A percentile compares a stretch with the other conserved stretches of the same genome.
Conservation (phyloP, 192 early-diverging fungal species). For the Paraglomus brasilianum region DNA sequence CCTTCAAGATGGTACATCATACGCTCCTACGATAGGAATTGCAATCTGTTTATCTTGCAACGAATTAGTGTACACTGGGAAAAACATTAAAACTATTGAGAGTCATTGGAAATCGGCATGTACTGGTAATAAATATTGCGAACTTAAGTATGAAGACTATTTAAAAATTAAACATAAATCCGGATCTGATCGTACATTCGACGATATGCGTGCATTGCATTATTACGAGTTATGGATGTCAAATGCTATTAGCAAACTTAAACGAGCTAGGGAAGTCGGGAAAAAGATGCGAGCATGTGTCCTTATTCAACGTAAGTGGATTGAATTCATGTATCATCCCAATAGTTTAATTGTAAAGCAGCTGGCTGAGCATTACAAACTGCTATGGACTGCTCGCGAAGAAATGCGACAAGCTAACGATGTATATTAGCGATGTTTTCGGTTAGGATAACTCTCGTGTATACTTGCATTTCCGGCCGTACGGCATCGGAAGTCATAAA, state of each 20-base stretch:
- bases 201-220: no score
- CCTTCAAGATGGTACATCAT: no score
- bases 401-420: conserved; percentile 16
- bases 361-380: conserved; percentile 12
- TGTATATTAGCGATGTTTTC: no score
- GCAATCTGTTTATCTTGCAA: conserved; percentile 1
- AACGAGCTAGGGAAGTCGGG: no score
- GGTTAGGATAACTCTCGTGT: no score
- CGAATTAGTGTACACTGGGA: background rate
- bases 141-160: conserved; percentile 10
- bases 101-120: conserved; percentile 10
- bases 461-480: no score
- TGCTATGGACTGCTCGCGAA: background rate
- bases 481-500: no score
- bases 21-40: no score
- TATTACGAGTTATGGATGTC: no score
- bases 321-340: background rate
- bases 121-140: conserved; percentile 22
- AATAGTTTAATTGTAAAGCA: background rate
- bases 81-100: background rate
- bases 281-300: conserved; percentile 8
- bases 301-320: background rate
- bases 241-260: no score
- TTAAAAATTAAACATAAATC: conserved; percentile 1
- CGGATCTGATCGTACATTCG: no score